Conservation (phyloP, 345 rosid genomes). For the Rhizophora apiculata region DNA sequence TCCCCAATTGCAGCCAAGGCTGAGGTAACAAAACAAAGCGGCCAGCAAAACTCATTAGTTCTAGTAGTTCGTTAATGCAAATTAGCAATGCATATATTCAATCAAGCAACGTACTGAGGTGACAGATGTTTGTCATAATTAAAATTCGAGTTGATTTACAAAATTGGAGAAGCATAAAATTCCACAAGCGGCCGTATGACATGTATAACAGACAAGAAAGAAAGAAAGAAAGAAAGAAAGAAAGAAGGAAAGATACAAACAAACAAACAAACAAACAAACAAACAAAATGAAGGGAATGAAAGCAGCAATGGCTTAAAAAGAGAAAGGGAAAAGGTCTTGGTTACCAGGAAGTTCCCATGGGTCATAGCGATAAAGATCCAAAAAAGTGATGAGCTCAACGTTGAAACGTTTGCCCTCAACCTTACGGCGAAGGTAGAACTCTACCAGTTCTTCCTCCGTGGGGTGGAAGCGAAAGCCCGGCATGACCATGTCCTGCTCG, state of each 20-base stretch:
- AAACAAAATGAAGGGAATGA: background rate
- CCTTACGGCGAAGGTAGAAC: constrained; percentile 99
- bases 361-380: constrained; percentile 98
- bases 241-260: too few relatives aligned
- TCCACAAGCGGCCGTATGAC: too few relatives aligned
- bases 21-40: constrained; percentile 14
- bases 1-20: constrained; percentile 98
- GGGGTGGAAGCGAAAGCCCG: constrained; percentile 97
- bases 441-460: constrained; percentile 98
- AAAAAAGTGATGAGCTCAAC: constrained; percentile 98
- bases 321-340: background rate
- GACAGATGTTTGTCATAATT: too few relatives aligned
- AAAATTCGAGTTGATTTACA: too few relatives aligned
- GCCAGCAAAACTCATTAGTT: background rate
- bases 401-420: constrained; percentile 97
- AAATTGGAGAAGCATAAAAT: too few relatives aligned
- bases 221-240: too few relatives aligned
- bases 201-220: too few relatives aligned
- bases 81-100: background rate
- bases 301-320: background rate
- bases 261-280: background rate
- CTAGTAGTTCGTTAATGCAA: background rate
- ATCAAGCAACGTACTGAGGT: background rate
- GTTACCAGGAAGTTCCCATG: constrained; percentile 99
- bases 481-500: constrained; percentile 97